Conservation (phyloP, 352 stramenopile species). For the Phytopythium chamaehyphon region DNA sequence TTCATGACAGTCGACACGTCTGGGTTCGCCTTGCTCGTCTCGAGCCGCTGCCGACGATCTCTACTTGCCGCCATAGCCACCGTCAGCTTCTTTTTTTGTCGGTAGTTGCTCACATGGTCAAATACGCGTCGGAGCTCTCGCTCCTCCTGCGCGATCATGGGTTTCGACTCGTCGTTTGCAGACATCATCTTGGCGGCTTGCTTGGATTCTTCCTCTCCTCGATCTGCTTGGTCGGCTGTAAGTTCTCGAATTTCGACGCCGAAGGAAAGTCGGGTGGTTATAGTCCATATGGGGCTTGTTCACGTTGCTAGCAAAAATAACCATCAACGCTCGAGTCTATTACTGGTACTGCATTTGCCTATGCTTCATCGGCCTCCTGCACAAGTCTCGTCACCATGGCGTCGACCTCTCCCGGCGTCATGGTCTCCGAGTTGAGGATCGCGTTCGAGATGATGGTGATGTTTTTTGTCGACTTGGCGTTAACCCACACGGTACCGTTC, state of each 20-base stretch:
- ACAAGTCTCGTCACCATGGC: slow-evolving; percentile 78
- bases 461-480: slow-evolving; percentile 81
- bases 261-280: not conserved
- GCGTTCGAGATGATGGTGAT: slow-evolving; percentile 86
- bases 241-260: slow-evolving; percentile 9
- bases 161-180: slow-evolving; percentile 65
- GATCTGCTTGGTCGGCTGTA: not conserved
- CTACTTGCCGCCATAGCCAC: slow-evolving; percentile 36
- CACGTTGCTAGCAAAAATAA: slow-evolving; percentile 5
- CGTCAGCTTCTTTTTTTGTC: slow-evolving; percentile 76
- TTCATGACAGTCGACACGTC: slow-evolving; percentile 76
- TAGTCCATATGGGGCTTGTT: too few relatives aligned
- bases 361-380: slow-evolving; percentile 43
- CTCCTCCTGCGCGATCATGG: slow-evolving; percentile 93
- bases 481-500: slow-evolving; percentile 96
- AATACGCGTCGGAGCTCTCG: slow-evolving; percentile 94
- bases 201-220: not conserved
- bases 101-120: slow-evolving; percentile 90
- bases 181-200: slow-evolving; percentile 53
- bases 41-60: slow-evolving; percentile 56
- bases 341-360: slow-evolving; percentile 7
- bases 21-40: slow-evolving; percentile 57
- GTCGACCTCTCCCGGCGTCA: slow-evolving; percentile 72
- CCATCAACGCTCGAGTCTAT: slow-evolving; percentile 2
- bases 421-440: slow-evolving; percentile 86